Percentiles rank a stretch among this genome's conserved stretches.
These are phyloP conservation scores for Monilinia fructigena DNA, from an alignment of 2,329 filamentous ascomycete genomes.

Conservation along the genomic window DNA sequence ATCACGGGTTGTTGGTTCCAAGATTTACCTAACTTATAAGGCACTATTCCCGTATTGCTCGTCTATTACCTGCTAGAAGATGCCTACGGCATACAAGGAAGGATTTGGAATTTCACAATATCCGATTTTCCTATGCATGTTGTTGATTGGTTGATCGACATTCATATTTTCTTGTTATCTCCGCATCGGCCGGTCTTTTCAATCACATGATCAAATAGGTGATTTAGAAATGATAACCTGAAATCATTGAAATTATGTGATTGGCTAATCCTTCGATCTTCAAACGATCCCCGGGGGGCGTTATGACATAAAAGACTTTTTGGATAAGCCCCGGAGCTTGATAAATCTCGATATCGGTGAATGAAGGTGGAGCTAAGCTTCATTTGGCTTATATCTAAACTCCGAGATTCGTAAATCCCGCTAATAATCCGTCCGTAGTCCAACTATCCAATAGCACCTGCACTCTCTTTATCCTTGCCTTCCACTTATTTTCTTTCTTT, in stretches of 20 bases:
- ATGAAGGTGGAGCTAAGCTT: not conserved
- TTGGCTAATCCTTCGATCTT: not conserved
- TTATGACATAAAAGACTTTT: not conserved
- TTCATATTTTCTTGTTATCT: not conserved
- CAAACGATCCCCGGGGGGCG: too few species aligned
- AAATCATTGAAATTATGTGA: not conserved
- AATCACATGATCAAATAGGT: not conserved
- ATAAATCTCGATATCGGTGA: not conserved
- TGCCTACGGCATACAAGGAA: too few species aligned
- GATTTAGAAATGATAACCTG: too few species aligned
- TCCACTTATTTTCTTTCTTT: slow-evolving; percentile 1
- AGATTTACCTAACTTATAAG: too few species aligned
- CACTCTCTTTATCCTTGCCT: not conserved
- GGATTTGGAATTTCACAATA: too few species aligned
- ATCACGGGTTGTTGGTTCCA: not conserved
- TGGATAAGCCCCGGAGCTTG: too few species aligned
- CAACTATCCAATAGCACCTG: not conserved
- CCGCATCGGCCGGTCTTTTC: not conserved
- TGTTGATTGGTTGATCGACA: too few species aligned
- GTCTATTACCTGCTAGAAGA: too few species aligned
- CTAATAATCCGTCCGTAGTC: not conserved
- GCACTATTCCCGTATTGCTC: too few species aligned
- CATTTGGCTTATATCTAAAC: not conserved
- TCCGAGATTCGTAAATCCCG: slow-evolving; percentile 12
- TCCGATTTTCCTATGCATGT: too few species aligned